phyloP scores from a whole-genome alignment of 2,329 filamentous ascomycete species.

The Ophiostoma angusticollis region DNA sequence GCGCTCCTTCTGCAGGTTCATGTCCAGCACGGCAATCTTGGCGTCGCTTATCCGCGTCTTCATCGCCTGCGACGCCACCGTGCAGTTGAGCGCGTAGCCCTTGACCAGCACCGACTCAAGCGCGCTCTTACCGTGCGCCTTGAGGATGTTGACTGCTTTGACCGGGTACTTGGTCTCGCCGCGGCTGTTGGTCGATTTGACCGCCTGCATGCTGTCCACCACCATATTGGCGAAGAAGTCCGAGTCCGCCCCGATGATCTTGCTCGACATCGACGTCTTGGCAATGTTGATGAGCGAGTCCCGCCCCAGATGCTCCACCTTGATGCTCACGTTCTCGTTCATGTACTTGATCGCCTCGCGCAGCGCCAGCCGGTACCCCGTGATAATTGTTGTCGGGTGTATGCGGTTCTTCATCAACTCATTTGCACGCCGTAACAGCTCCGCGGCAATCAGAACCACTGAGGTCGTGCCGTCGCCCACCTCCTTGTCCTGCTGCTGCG shows the following conservation, averaged over 20 bases:
- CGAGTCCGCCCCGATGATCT: slow-evolving; percentile 91
- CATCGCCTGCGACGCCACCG: slow-evolving; percentile 96
- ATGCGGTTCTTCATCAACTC: slow-evolving; percentile 99
- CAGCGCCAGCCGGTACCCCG: slow-evolving; percentile 87
- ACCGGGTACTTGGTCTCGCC: slow-evolving; percentile 93
- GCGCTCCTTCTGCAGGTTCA: slow-evolving; percentile 96
- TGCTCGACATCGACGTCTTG: slow-evolving; percentile 98
- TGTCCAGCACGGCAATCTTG: slow-evolving; percentile 93
- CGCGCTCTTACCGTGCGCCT: slow-evolving; percentile 90
- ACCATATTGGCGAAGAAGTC: slow-evolving; percentile 98
- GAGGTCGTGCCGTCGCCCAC: slow-evolving; percentile 97
- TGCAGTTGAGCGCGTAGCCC: slow-evolving; percentile 97
- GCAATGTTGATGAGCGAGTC: slow-evolving; percentile 91
- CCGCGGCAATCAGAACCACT: slow-evolving; percentile 91
- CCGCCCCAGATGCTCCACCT: slow-evolving; percentile 80
- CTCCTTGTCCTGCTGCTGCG: slow-evolving; percentile 98
- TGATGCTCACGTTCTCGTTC: slow-evolving; percentile 94
- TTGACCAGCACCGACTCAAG: slow-evolving; percentile 82
- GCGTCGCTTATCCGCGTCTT: slow-evolving; percentile 82
- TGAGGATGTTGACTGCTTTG: slow-evolving; percentile 97
- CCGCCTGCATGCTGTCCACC: slow-evolving; percentile 88
- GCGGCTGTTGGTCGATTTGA: slow-evolving; percentile 85
- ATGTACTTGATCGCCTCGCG: slow-evolving; percentile 97
- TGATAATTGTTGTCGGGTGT: slow-evolving; percentile 98
- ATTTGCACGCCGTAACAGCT: slow-evolving; percentile 85